Evolutionary conservation across 371 early-diverging fungal genomes (phyloP).

Genomic region (Parasitella parasitica): DNA sequence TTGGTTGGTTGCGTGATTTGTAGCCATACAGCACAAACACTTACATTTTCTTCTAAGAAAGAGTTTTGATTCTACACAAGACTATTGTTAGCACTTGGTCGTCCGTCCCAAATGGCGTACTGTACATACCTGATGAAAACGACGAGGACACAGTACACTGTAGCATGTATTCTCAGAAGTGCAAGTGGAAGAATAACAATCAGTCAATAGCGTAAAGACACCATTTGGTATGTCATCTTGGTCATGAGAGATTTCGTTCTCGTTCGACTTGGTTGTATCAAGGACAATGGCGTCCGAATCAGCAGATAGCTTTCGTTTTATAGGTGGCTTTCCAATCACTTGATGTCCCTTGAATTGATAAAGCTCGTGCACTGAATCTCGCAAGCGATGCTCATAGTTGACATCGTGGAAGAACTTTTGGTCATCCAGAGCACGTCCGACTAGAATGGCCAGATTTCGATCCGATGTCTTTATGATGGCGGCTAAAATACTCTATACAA

Average conservation of each 20-base stretch:
- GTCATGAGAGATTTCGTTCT: background rate
- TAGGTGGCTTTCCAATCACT: background rate
- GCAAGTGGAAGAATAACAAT: slow-evolving; percentile 72
- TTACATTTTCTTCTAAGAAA: slow-evolving; percentile 15
- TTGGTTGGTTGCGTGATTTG: background rate
- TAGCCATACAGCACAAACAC: background rate
- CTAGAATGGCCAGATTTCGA: slow-evolving; percentile 76
- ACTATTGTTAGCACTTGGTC: too few relatives aligned
- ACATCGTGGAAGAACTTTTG: slow-evolving; percentile 88
- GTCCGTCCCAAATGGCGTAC: too few relatives aligned
- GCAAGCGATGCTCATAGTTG: slow-evolving; percentile 71
- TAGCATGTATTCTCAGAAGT: slow-evolving; percentile 54
- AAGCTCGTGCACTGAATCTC: slow-evolving; percentile 76
- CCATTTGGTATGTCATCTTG: slow-evolving; percentile 36
- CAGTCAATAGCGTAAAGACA: slow-evolving; percentile 62
- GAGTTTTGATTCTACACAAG: slow-evolving; percentile 15
- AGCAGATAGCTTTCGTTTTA: background rate
- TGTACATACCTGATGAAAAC: slow-evolving; percentile 29
- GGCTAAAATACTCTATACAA: slow-evolving; percentile 63
- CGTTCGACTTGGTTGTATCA: background rate
- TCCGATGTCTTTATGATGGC: slow-evolving; percentile 75
- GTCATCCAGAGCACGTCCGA: slow-evolving; percentile 81
- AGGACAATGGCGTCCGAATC: background rate
- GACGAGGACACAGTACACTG: slow-evolving; percentile 57
- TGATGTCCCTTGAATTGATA: slow-evolving; percentile 64